These are phyloP conservation scores for Botrytis cinerea DNA, from an alignment of 2,329 filamentous ascomycete genomes.

Conservation along the genomic window DNA sequence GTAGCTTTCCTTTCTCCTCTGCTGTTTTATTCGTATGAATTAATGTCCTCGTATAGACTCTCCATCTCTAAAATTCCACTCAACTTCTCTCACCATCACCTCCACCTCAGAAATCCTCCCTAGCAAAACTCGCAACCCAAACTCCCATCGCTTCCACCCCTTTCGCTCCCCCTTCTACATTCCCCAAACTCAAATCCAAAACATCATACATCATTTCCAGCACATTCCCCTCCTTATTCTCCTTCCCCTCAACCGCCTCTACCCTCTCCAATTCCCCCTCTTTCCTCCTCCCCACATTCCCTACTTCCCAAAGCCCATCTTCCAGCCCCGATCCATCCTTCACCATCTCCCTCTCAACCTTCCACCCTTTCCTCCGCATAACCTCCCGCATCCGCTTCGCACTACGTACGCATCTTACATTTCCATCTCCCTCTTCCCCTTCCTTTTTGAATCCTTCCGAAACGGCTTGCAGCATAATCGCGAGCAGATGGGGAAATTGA, in stretches of 20 bases:
- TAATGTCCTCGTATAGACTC: background rate
- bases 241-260: slow-evolving; percentile 38
- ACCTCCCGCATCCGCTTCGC: background rate
- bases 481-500: slow-evolving; percentile 53
- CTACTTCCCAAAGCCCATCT: slow-evolving; percentile 53
- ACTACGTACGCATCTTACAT: slow-evolving; percentile 13
- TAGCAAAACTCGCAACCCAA: slow-evolving; percentile 41
- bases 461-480: slow-evolving; percentile 49
- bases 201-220: slow-evolving; percentile 37
- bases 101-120: background rate
- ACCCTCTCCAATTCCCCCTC: slow-evolving; percentile 41
- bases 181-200: slow-evolving; percentile 25
- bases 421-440: slow-evolving; percentile 47
- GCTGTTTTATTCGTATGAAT: background rate
- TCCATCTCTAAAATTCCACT: background rate
- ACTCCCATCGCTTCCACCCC: slow-evolving; percentile 48
- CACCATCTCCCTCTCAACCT: slow-evolving; percentile 44
- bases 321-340: slow-evolving; percentile 45
- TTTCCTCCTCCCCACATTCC: slow-evolving; percentile 37
- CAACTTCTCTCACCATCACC: background rate
- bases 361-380: slow-evolving; percentile 34
- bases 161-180: slow-evolving; percentile 36
- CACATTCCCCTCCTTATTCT: slow-evolving; percentile 38
- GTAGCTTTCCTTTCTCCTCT: background rate
- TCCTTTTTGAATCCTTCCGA: slow-evolving; percentile 38